Base-by-base conservation (phyloP, 2,329 filamentous ascomycete genomes). In the Blastomyces percursus region DNA sequence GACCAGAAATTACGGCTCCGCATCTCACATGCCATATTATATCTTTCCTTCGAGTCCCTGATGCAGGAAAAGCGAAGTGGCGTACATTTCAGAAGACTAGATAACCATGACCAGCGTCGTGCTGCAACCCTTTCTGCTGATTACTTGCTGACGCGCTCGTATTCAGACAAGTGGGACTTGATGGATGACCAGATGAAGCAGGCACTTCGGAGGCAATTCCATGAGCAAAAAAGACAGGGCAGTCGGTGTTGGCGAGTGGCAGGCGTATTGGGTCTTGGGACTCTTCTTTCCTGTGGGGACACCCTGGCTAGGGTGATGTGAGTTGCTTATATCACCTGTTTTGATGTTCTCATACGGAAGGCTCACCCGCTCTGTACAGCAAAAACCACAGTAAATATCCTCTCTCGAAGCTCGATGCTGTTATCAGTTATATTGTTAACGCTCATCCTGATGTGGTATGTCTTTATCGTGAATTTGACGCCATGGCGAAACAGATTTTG, bases 351-450 rank as follows among this genome's bases (percentile, higher is more conserved):
- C 42, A 44, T 44, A 44, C 16, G 1, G 14, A 44, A 44, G 8
- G 42, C 42, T 44, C 42, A 44, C 50, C 60, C 27, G 8, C 32
- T 61, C 51, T 44, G n/a, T 44, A 38, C 38, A 61, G 51, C 48
- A 55, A 61, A 61, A 61, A 61, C n/a, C 59, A 61, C 60, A 55
- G 30, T 32, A 51, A 61, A 61, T 38, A 21, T 56, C 35, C 60
- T 61, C 60, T 61, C 30, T 32, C 11, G 50, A 56, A 61, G 51
- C 60, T 61, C n/a, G 51, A 61, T 61, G 35, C 48, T 61, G 38
- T 61, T 61, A 61, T 55, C 51, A 61, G 56, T 50, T 61, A 61
- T 44, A 30, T 61, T 55, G 60, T 44, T 61, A 61, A 61, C 30
- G 35, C 32, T 32, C 51, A 61, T 44, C 50, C 60, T 61, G 60